Percentiles rank a stretch among this genome's conserved stretches.
phyloP scores from a whole-genome alignment of 1,284 basidiomycete genomes.

The Cutaneotrichosporon arboriforme region DNA sequence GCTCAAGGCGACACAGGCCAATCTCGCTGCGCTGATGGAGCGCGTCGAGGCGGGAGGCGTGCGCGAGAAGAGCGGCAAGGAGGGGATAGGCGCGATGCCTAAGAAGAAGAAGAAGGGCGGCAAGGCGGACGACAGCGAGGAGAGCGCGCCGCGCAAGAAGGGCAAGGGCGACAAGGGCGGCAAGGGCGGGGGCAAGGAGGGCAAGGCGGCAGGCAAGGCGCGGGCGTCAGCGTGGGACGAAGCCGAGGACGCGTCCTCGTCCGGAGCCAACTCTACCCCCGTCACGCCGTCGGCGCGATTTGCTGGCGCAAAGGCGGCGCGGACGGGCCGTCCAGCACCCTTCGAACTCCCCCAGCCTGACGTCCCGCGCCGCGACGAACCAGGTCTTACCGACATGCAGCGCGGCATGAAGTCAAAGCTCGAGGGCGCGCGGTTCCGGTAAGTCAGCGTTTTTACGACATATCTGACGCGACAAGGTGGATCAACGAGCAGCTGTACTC shows the following conservation, averaged over 20 bases:
- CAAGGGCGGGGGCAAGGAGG: background rate
- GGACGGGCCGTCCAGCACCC: slow-evolving; percentile 15
- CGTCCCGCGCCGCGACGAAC: slow-evolving; percentile 13
- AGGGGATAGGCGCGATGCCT: slow-evolving; percentile 11
- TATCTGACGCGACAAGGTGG: slow-evolving; percentile 55
- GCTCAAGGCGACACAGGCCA: slow-evolving; percentile 54
- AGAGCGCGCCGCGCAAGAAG: background rate
- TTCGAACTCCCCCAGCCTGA: slow-evolving; percentile 24
- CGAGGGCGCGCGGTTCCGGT: slow-evolving; percentile 81
- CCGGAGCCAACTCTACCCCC: background rate
- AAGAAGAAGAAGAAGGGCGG: slow-evolving; percentile 36
- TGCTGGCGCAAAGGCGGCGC: slow-evolving; percentile 1
- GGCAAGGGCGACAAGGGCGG: slow-evolving; percentile 5
- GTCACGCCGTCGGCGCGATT: background rate
- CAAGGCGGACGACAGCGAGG: background rate
- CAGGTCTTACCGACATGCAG: slow-evolving; percentile 65
- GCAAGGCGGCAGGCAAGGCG: background rate
- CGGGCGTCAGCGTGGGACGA: background rate
- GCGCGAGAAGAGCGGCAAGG: slow-evolving; percentile 23
- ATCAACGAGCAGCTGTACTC: slow-evolving; percentile 87
- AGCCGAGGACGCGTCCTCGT: background rate
- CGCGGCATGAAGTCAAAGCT: slow-evolving; percentile 67
- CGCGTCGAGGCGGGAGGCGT: slow-evolving; percentile 52
- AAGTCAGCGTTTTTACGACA: too few species aligned
- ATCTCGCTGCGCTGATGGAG: slow-evolving; percentile 71